Percentiles rank a stretch among this genome's conserved stretches.
Conservation (phyloP, 768 basidiomycete species). For the Russula dissimulans region DNA sequence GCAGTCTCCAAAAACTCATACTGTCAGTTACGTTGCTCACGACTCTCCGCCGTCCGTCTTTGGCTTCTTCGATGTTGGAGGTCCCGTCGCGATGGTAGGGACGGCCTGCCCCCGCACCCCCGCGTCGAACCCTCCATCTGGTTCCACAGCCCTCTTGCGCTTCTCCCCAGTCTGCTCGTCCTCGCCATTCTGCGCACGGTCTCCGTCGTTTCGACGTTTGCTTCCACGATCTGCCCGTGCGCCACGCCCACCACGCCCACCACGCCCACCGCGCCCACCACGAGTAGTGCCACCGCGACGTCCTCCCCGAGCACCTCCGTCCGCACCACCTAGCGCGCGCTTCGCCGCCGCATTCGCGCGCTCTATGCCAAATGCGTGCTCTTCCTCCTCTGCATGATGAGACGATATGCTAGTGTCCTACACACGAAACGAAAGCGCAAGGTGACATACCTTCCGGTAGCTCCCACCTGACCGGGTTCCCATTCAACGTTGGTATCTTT, state of each 20-base stretch:
- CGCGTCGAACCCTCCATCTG: slow-evolving; percentile 64
- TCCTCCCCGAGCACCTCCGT: slow-evolving; percentile 34
- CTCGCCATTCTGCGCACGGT: slow-evolving; percentile 20
- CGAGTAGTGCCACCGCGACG: slow-evolving; percentile 32
- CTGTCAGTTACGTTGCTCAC: slow-evolving; percentile 1
- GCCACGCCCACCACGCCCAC: slow-evolving; percentile 23
- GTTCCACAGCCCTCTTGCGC: slow-evolving; percentile 67
- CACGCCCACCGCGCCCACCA: slow-evolving; percentile 24
- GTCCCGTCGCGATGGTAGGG: slow-evolving; percentile 32
- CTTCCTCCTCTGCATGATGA: slow-evolving; percentile 48
- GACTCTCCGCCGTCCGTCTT: slow-evolving; percentile 30
- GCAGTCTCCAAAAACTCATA: not conserved
- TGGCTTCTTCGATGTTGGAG: slow-evolving; percentile 30
- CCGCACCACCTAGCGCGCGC: slow-evolving; percentile 27
- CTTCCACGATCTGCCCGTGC: slow-evolving; percentile 26
- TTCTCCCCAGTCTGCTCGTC: slow-evolving; percentile 57
- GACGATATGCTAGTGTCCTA: not conserved
- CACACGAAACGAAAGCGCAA: not conserved
- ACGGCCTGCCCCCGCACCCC: slow-evolving; percentile 56
- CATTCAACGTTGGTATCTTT: slow-evolving; percentile 53
- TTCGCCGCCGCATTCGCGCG: slow-evolving; percentile 63
- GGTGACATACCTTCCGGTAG: slow-evolving; percentile 44
- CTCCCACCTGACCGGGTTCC: slow-evolving; percentile 56
- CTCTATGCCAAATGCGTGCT: slow-evolving; percentile 64
- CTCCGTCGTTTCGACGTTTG: slow-evolving; percentile 16